Base-by-base conservation (phyloP, 148 eudicot genomes). In the Chenopodium formosanum region DNA sequence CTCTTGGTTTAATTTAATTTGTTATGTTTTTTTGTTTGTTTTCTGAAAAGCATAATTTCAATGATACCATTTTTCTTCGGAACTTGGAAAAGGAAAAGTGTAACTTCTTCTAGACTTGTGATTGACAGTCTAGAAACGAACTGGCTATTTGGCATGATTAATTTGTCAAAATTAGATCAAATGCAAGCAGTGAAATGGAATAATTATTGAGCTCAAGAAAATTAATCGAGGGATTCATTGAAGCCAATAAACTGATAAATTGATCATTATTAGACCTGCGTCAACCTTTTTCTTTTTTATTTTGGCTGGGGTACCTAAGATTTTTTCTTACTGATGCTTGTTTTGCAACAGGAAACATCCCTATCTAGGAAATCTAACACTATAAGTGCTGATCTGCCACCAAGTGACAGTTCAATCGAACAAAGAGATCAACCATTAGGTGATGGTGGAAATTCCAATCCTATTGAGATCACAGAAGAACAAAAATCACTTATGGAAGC, bases 401-500 rank as follows among this genome's bases (percentile, higher is more conserved):
- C 79, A 73, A 79, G 34, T 73, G 80, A 80, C n/a, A 67, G 3
- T 70, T 9, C 84, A 44, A 37, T 32, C 27, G 53, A 83, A 17
- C 82, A 83, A 31, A 70, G 75, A 50, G 83, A 73, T 70, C 81
- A 82, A 53, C 44, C 79, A 23, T 23, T 76, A 71, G 82, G 67
- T 67, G 68, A 44, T 25, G 69, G 32, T 50, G 69, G 52, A 80
- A 84, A 74, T 37, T 32, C 79, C 27, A 77, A n/a, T 50, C 23
- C 46, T 76, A 58, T 71, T 75, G 79, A 78, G 79, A 77, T 91
- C 25, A 86, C 94, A 14, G 90, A 91, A 75, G 92, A 92, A 70
- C 89, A 88, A 81, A 90, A 81, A 83, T 89, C 89, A 37, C 87
- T 89, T 64, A 91, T 91, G 90, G 94, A 91, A 85, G 89, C 91